Percentiles rank a stretch among this genome's conserved stretches.
These are phyloP conservation scores for Suillus subaureus DNA, from an alignment of 768 basidiomycete genomes.

Conservation along the genomic window DNA sequence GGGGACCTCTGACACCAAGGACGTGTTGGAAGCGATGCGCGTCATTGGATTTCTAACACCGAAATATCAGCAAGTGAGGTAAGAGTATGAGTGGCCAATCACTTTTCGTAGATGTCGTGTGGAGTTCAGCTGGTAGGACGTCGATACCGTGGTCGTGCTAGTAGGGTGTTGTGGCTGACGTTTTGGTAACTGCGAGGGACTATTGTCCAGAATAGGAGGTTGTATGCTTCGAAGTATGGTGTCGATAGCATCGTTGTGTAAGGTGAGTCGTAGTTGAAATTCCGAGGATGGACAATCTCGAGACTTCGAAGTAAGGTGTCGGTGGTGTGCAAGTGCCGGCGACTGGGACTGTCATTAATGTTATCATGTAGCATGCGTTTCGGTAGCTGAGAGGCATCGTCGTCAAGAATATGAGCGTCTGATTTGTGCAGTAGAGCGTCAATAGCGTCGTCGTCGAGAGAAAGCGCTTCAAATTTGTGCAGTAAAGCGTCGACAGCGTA, in stretches of 20 bases:
- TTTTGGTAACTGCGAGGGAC: not conserved
- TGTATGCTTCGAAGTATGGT: not conserved
- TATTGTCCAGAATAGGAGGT: not conserved
- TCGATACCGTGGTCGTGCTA: not conserved
- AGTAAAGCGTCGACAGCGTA: not conserved
- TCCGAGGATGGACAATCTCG: not conserved
- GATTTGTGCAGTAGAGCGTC: not conserved
- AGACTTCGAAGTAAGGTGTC: not conserved
- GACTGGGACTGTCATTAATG: not conserved
- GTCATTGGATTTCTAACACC: not conserved
- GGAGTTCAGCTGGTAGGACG: not conserved
- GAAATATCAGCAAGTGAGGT: not conserved
- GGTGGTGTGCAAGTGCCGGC: not conserved
- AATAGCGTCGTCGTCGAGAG: not conserved
- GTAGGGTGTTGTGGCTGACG: not conserved
- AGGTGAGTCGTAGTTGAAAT: not conserved
- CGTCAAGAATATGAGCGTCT: not conserved
- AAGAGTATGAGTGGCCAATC: not conserved
- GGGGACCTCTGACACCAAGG: not conserved
- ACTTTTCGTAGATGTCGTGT: not conserved
- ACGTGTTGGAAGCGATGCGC: not conserved
- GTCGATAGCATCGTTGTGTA: not conserved
- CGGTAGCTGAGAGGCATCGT: not conserved
- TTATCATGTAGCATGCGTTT: not conserved
- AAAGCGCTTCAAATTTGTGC: not conserved